These are phyloP conservation scores for Lippia alba DNA, from an alignment of 305 asterid genomes.

Conservation along the genomic window DNA sequence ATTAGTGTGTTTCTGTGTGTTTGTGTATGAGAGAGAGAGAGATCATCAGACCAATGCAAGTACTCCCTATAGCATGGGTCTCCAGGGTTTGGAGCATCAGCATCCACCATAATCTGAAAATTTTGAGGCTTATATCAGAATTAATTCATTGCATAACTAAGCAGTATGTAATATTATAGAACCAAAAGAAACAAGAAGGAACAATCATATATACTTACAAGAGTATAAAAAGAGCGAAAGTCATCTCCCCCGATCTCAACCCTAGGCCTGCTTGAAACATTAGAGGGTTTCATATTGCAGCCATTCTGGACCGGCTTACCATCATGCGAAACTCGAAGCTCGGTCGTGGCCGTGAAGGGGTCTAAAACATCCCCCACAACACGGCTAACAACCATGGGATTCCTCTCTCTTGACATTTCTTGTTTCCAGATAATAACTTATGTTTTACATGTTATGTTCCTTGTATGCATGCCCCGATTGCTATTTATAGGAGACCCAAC, in stretches of 20 bases:
- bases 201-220: conserved; percentile 32
- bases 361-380: conserved; percentile 56
- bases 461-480: no score
- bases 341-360: conserved; percentile 38
- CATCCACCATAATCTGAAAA: conserved; percentile 47
- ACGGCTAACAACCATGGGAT: conserved; percentile 55
- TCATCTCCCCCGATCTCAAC: conserved; percentile 49
- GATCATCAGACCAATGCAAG: conserved; percentile 45
- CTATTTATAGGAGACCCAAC: no score
- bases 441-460: no score
- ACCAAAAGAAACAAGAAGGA: neutral
- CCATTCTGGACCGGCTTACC: conserved; percentile 39
- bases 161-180: no score
- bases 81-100: conserved; percentile 56
- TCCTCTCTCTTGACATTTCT: conserved; percentile 42
- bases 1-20: no score
- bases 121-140: neutral
- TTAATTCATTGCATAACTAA: neutral
- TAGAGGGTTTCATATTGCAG: conserved; percentile 45
- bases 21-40: no score
- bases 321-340: conserved; percentile 29
- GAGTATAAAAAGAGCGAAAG: conserved; percentile 48
- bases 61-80: conserved; percentile 47
- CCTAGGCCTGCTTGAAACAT: conserved; percentile 44
- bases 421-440: no score